phyloP scores from a whole-genome alignment of 2,329 filamentous ascomycete genomes.

The Colletotrichum sp. region DNA sequence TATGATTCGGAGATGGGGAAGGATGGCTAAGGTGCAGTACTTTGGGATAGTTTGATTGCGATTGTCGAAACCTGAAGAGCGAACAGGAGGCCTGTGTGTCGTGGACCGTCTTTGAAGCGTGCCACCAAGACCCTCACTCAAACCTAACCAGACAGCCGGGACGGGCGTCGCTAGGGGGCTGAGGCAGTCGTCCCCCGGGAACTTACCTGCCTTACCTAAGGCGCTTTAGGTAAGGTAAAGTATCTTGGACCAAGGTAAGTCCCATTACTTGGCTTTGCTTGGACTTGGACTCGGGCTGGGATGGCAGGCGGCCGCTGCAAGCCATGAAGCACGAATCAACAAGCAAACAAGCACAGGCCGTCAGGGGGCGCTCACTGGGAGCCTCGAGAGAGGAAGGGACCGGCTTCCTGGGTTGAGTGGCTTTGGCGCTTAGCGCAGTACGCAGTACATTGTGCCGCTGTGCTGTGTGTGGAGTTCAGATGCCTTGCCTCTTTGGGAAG shows the following conservation, averaged over 20 bases:
- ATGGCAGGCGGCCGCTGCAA: constrained; percentile 9
- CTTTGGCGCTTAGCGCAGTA: not conserved
- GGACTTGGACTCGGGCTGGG: not conserved
- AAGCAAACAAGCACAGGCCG: not conserved
- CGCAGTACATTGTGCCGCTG: not conserved
- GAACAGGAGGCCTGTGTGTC: not conserved
- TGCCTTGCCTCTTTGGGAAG: not conserved
- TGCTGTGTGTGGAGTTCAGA: not conserved
- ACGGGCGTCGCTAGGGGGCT: not conserved
- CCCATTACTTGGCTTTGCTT: not conserved
- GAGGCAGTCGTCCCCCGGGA: not conserved
- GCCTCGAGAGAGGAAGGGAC: not conserved
- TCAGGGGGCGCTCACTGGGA: not conserved
- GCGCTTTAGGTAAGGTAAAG: not conserved
- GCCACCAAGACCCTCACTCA: not conserved
- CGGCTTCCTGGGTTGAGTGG: constrained; percentile 6
- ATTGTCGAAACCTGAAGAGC: not conserved
- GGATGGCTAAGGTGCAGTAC: not conserved
- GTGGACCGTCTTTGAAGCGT: not conserved
- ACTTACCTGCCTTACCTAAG: not conserved
- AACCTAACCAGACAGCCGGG: constrained; percentile 11
- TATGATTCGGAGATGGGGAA: not conserved
- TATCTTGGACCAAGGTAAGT: not conserved
- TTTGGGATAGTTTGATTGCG: not conserved
- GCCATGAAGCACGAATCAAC: not conserved